These are phyloP conservation scores for Penicillium pancosmium DNA, from an alignment of 495 filamentous ascomycete species.

Conservation along the genomic window DNA sequence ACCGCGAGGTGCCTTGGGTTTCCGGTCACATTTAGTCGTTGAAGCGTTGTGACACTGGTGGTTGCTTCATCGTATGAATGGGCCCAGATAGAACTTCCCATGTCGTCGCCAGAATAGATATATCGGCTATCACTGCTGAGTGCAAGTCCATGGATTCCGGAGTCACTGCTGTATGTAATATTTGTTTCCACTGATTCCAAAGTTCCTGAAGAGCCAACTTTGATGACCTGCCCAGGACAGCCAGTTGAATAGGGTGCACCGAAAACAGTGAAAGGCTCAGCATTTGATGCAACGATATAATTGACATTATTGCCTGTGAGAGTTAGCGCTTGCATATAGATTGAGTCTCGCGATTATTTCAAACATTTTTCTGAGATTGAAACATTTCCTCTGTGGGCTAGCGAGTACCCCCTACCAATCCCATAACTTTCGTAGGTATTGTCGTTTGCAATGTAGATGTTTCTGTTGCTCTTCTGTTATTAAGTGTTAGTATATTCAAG, in stretches of 20 bases:
- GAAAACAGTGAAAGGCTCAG: not conserved
- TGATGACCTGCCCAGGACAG: not conserved
- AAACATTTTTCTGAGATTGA: not conserved
- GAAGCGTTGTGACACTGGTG: not conserved
- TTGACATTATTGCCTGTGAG: not conserved
- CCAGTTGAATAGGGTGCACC: not conserved
- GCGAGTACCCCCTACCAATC: not conserved
- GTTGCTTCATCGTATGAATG: constrained; percentile 2
- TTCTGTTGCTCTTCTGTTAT: not conserved
- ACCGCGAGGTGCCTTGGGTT: constrained; percentile 2
- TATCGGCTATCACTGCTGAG: not conserved
- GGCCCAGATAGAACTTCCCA: not conserved
- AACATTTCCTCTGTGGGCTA: not conserved
- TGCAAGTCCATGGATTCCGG: not conserved
- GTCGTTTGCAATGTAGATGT: not conserved
- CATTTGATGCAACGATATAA: not conserved
- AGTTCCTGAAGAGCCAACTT: not conserved
- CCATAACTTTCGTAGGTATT: constrained; percentile 1
- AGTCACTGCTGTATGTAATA: not conserved
- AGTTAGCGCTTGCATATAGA: not conserved
- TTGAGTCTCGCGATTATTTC: not conserved
- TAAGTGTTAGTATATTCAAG: not conserved
- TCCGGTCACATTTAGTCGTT: not conserved
- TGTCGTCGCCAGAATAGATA: constrained; percentile 1
- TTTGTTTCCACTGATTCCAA: not conserved